Evolutionary conservation across 2,329 filamentous ascomycete genomes (phyloP).

Genomic region (Penicillium sp.): DNA sequence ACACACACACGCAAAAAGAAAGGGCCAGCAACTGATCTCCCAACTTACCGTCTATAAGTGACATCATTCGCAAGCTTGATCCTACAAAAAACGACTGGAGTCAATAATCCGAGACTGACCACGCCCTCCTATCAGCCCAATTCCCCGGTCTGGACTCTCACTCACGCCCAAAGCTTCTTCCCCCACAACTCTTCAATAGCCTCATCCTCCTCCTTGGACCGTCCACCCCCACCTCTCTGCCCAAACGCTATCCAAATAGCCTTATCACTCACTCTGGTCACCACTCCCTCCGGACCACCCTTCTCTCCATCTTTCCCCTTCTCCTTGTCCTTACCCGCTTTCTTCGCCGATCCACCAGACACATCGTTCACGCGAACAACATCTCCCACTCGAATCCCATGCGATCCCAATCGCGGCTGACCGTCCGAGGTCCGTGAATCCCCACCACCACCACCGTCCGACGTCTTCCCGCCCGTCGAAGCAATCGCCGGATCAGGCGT

Average conservation of each 20-base stretch:
- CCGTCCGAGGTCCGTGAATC: constrained; percentile 37
- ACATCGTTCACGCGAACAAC: constrained; percentile 42
- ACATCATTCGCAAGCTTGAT: constrained; percentile 63
- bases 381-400: constrained; percentile 45
- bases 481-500: constrained; percentile 62
- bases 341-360: constrained; percentile 20
- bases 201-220: constrained; percentile 38
- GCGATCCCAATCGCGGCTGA: constrained; percentile 38
- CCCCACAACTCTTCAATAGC: constrained; percentile 47
- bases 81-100: constrained; percentile 31
- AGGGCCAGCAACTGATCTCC: neutral
- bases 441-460: constrained; percentile 6
- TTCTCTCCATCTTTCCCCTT: constrained; percentile 30
- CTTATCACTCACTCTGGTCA: constrained; percentile 41
- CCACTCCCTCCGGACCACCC: constrained; percentile 41
- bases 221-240: constrained; percentile 29
- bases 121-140: too few relatives aligned
- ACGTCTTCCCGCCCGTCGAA: constrained; percentile 17
- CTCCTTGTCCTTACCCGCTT: constrained; percentile 27
- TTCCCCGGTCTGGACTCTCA: constrained; percentile 14
- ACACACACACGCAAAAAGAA: too few relatives aligned
- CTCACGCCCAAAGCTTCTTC: constrained; percentile 59
- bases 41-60: constrained; percentile 54
- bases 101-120: constrained; percentile 5
- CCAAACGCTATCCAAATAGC: constrained; percentile 43